These are phyloP conservation scores for Wickerhamomyces ciferrii DNA, from an alignment of 805 yeast species.

Conservation along the genomic window DNA sequence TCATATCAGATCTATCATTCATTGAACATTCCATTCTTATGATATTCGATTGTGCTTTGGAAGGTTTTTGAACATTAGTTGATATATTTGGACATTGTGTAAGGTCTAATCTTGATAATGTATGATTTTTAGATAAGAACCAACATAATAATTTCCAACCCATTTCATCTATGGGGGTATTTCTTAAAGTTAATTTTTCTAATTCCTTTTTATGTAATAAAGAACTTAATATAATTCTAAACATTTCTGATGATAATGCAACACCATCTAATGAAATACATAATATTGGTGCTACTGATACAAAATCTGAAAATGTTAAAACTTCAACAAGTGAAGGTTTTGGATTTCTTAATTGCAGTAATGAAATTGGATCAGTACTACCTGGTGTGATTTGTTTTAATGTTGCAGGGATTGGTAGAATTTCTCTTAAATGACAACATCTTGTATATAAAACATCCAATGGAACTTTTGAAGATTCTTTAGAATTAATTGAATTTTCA, in stretches of 20 bases:
- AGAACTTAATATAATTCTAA: slow-evolving; percentile 62
- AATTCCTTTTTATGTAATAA: slow-evolving; percentile 56
- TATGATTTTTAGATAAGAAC: slow-evolving; percentile 63
- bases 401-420: slow-evolving; percentile 87
- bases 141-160: slow-evolving; percentile 84
- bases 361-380: slow-evolving; percentile 75
- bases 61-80: slow-evolving; percentile 33
- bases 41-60: slow-evolving; percentile 25
- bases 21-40: slow-evolving; percentile 31
- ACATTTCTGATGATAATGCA: slow-evolving; percentile 66
- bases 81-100: slow-evolving; percentile 43
- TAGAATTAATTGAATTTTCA: slow-evolving; percentile 6
- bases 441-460: slow-evolving; percentile 81
- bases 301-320: slow-evolving; percentile 80
- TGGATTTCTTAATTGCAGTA: slow-evolving; percentile 75
- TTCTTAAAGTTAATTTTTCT: slow-evolving; percentile 71
- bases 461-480: slow-evolving; percentile 24
- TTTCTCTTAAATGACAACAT: slow-evolving; percentile 90
- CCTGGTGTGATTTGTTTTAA: slow-evolving; percentile 72
- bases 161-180: slow-evolving; percentile 64
- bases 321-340: slow-evolving; percentile 85
- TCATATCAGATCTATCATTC: slow-evolving; percentile 59
- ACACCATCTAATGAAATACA: slow-evolving; percentile 81
- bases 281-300: slow-evolving; percentile 77
- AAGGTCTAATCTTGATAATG: slow-evolving; percentile 55